These are phyloP conservation scores for Tulasnella sp. DNA, from an alignment of 768 basidiomycete species.

Conservation along the genomic window DNA sequence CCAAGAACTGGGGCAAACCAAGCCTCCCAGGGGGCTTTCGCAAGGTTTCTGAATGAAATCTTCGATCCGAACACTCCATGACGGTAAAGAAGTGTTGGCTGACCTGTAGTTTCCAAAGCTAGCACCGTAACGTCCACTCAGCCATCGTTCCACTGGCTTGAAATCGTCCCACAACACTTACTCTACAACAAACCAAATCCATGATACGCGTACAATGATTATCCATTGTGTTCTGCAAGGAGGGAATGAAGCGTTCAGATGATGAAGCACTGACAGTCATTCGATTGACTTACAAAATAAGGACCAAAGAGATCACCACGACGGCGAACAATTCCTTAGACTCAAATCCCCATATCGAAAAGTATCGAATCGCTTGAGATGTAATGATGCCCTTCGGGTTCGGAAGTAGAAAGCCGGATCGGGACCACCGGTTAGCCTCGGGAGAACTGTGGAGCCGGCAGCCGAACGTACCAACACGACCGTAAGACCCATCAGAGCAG, in stretches of 20 bases:
- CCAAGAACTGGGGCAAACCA: background rate
- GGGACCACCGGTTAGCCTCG: background rate
- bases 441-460: no score
- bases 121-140: background rate
- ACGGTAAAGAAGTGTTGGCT: no score
- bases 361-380: background rate
- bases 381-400: background rate
- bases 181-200: background rate
- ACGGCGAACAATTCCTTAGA: background rate
- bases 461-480: background rate
- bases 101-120: background rate
- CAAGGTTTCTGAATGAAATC: background rate
- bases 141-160: background rate
- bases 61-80: background rate
- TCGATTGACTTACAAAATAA: background rate
- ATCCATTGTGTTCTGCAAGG: background rate
- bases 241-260: background rate
- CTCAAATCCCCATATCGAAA: background rate
- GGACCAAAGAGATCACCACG: background rate
- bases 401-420: background rate
- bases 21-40: background rate
- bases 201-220: background rate
- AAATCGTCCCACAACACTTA: background rate
- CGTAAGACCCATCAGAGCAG: background rate
- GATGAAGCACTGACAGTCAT: background rate